A percentile compares a stretch with the other conserved stretches of the same genome.
These are phyloP conservation scores for Aspergillus versicolor DNA, from an alignment of 2,329 filamentous ascomycete genomes.

Conservation along the genomic window DNA sequence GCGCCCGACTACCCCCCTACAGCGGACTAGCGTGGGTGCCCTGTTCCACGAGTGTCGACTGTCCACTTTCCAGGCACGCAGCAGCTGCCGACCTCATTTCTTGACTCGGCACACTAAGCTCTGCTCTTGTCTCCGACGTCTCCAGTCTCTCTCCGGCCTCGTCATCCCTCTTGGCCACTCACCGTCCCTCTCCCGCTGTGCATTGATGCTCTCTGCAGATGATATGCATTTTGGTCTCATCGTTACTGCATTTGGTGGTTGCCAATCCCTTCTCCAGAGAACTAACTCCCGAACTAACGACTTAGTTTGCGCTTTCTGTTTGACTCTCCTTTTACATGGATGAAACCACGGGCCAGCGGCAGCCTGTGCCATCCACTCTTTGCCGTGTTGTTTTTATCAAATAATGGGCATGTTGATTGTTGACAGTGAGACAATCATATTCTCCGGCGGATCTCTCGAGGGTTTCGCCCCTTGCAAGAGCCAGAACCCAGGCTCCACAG, in stretches of 20 bases:
- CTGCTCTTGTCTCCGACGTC: not conserved
- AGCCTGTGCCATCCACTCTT: not conserved
- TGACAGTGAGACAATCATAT: not conserved
- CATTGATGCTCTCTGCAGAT: constrained; percentile 2
- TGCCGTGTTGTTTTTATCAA: not conserved
- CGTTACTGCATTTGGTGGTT: constrained; percentile 20
- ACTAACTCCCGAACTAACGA: constrained; percentile 21
- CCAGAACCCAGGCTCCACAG: constrained; percentile 3
- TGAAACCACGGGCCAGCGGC: not conserved
- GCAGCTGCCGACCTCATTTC: not conserved
- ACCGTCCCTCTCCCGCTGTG: not conserved
- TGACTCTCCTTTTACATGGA: constrained; percentile 13
- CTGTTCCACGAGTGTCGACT: constrained; percentile 16
- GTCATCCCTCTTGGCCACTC: not conserved
- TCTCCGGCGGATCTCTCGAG: constrained; percentile 5
- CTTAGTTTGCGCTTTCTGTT: constrained; percentile 14
- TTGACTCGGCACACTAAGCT: not conserved
- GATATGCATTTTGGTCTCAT: constrained; percentile 11
- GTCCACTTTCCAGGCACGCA: constrained; percentile 2
- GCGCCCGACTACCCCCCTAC: not conserved
- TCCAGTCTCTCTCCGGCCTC: not conserved
- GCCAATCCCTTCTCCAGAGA: constrained; percentile 17
- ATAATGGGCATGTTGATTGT: not conserved
- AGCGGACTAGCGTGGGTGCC: constrained; percentile 6
- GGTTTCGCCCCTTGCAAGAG: not conserved